These are phyloP conservation scores for Corymbia maculata DNA, from an alignment of 345 rosid species.

Conservation along the genomic window DNA sequence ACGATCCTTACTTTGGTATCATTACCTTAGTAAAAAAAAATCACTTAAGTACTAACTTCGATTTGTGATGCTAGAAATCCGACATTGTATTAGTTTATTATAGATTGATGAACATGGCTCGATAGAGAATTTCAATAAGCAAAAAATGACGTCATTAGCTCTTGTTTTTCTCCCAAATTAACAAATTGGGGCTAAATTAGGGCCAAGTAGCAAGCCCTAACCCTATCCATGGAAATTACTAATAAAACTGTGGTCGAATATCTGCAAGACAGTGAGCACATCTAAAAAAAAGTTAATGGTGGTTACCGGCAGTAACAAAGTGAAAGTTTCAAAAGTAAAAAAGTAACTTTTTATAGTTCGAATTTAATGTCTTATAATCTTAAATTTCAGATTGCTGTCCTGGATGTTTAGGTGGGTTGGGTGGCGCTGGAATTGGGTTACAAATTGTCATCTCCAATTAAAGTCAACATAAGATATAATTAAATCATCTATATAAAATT, in stretches of 20 bases:
- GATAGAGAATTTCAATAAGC: background rate
- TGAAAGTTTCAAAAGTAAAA: background rate
- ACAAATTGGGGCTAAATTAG: background rate
- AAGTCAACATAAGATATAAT: background rate
- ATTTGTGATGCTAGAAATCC: background rate
- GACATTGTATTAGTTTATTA: background rate
- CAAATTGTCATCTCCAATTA: background rate
- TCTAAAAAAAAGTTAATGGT: background rate
- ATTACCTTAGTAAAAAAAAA: too few species aligned
- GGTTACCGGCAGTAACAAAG: fast-evolving
- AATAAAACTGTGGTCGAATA: background rate
- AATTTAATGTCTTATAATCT: background rate
- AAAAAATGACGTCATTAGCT: background rate
- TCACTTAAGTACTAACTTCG: background rate
- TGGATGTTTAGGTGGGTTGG: background rate
- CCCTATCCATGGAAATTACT: background rate
- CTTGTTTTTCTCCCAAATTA: background rate
- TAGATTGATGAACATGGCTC: background rate
- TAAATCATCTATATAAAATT: too few species aligned
- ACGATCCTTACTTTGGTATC: fast-evolving
- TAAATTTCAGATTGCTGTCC: background rate
- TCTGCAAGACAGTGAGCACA: background rate
- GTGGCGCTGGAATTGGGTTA: background rate
- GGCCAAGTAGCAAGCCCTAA: background rate
- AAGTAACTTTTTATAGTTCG: background rate